Base-by-base conservation (phyloP, 164 flowering plant genomes). In the Nymphaea colorata region DNA sequence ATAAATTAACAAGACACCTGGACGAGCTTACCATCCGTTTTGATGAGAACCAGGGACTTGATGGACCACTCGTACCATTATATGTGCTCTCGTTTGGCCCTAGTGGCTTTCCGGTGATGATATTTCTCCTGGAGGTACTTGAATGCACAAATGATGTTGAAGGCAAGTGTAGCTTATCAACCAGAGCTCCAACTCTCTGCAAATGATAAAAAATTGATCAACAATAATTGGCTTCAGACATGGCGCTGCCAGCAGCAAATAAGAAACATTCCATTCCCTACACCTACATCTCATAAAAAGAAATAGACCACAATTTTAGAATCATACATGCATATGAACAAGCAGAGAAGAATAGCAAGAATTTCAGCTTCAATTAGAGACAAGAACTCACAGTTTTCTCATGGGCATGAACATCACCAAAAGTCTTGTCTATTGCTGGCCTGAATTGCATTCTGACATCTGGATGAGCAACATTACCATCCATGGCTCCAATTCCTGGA, bases 1-100 rank as follows among this genome's bases (percentile, higher is more conserved):
- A 15, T 10, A 61, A 17, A 60, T 0, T 25, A 25, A 25, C 36
- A 25, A 25, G 36, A 25, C 36, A 25, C 36, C 36, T 25, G 36
- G 36, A 25, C 36, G 1, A 25, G 36, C 36, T 25, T 71, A 74
- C 74, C 72, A 44, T 74, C 88, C 79, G 87, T 74, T 92, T 92
- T 65, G 93, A 85, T 5, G 91, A 85, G 68, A 89, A 81, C 98
- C 98, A 92, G 78, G 94, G 82, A 72, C 83, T 79, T 43, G 98
- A 85, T 70, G 86, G 83, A 69, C 90, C 98, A 71, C 74, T 55
- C 73, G 71, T 83, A 71, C 74, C 75, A 18, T 79, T 79, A 71
- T 82, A 83, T 53, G 84, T 63, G 43, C 80, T 59, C 71, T 87
- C 96, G 68, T 81, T 41, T 41, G 92, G 79, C 73, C 74, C 55